These are phyloP conservation scores for Euphorbia pulcherrima DNA, from an alignment of 345 rosid genomes.

Conservation along the genomic window DNA sequence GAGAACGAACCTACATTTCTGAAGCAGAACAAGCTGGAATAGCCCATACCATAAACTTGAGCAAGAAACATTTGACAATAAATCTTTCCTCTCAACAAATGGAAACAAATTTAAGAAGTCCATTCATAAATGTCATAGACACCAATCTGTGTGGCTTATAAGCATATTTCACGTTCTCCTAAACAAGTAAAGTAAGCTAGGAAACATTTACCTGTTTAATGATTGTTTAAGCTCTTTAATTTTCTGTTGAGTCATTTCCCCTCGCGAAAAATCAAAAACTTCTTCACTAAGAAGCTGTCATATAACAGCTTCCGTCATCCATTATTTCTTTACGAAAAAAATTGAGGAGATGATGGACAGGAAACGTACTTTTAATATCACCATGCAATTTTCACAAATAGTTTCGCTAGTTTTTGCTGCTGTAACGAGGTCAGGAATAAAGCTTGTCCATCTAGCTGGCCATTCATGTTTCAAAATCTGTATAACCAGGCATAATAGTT, in stretches of 20 bases:
- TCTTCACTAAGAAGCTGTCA: conserved; percentile 94
- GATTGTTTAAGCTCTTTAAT: conserved; percentile 98
- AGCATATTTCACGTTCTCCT: background rate
- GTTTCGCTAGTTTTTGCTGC: conserved; percentile 99
- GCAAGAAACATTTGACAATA: background rate
- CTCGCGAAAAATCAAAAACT: conserved; percentile 98
- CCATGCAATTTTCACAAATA: conserved; percentile 98
- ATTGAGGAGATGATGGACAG: conserved; percentile 4
- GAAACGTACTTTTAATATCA: conserved; percentile 70
- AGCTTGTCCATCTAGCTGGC: conserved; percentile 97
- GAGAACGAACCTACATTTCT: background rate
- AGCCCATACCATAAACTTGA: background rate
- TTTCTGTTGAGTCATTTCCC: conserved; percentile 97
- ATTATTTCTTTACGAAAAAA: background rate
- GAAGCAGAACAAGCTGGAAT: background rate
- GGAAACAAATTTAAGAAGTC: background rate
- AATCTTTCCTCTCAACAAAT: background rate
- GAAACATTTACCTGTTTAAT: conserved; percentile 58
- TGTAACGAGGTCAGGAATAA: conserved; percentile 95
- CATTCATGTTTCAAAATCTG: conserved; percentile 99
- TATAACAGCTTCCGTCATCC: conserved; percentile 16
- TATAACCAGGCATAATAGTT: conserved; percentile 3
- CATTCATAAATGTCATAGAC: background rate
- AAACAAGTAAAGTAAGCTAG: background rate
- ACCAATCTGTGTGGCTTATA: background rate